Percentiles rank a stretch among this genome's conserved stretches.
phyloP scores from a whole-genome alignment of 352 stramenopile species.

The Phytophthora cactorum region DNA sequence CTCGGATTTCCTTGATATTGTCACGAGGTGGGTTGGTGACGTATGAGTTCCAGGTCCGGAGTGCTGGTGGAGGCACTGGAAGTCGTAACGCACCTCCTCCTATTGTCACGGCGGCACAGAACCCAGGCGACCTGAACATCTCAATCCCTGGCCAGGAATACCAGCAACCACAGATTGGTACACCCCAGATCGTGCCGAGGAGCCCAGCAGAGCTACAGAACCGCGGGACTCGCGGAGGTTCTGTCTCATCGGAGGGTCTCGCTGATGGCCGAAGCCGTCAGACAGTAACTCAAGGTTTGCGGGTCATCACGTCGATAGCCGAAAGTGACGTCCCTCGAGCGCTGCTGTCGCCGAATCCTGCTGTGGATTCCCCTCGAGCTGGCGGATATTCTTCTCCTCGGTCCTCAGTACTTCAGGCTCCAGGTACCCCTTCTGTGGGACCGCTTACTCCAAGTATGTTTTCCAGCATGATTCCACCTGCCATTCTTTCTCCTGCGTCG shows the following conservation, averaged over 20 bases:
- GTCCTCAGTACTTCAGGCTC: constrained; percentile 71
- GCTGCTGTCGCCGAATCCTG: constrained; percentile 86
- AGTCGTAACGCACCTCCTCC: constrained; percentile 44
- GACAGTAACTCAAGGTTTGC: constrained; percentile 68
- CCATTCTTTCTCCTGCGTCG: constrained; percentile 77
- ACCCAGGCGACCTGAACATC: constrained; percentile 50
- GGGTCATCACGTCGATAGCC: constrained; percentile 81
- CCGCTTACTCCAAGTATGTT: constrained; percentile 63
- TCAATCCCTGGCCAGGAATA: constrained; percentile 74
- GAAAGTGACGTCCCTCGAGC: constrained; percentile 84
- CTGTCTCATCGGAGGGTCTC: constrained; percentile 20
- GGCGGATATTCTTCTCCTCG: constrained; percentile 82
- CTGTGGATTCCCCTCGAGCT: constrained; percentile 81
- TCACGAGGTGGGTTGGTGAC: constrained; percentile 84
- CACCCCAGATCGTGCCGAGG: constrained; percentile 44
- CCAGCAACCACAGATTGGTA: constrained; percentile 58
- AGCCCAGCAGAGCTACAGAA: constrained; percentile 88
- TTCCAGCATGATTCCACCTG: constrained; percentile 43
- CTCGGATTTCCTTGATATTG: constrained; percentile 86
- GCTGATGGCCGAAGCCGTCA: constrained; percentile 32
- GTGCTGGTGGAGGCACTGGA: constrained; percentile 9
- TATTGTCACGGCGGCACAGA: constrained; percentile 57
- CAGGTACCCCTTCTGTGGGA: constrained; percentile 67
- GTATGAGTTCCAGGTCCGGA: constrained; percentile 86
- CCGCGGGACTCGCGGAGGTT: constrained; percentile 50